Percentiles rank a stretch among this genome's conserved stretches.
Evolutionary conservation across 176 grass and related monocot genomes (phyloP).

Genomic region (Dendrocalamus sinicus): DNA sequence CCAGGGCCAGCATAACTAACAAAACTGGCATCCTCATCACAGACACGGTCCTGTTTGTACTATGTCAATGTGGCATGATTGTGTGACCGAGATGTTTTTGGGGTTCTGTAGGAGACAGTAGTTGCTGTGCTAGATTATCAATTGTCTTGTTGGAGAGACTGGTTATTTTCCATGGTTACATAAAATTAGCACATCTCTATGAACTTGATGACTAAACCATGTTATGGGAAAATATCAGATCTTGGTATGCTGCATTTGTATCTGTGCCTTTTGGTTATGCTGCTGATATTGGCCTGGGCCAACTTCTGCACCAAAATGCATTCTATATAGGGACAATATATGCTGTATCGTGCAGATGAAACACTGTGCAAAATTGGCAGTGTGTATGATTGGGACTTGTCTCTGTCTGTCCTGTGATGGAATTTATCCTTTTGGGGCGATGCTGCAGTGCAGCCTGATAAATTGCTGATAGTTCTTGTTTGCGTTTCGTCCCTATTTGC

Average conservation of each 20-base stretch:
- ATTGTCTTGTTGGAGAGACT: not conserved
- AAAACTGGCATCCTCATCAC: not conserved
- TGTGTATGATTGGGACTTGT: slow-evolving; percentile 16
- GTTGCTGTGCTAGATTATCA: not conserved
- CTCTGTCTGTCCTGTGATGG: not conserved
- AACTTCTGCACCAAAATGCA: not conserved
- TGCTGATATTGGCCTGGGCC: not conserved
- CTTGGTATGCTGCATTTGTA: not conserved
- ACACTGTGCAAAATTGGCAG: not conserved
- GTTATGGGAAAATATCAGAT: not conserved
- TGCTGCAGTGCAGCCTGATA: not conserved
- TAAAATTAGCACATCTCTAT: not conserved
- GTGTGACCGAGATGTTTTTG: not conserved
- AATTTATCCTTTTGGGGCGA: slow-evolving; percentile 3
- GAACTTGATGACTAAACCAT: not conserved
- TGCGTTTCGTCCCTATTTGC: not conserved
- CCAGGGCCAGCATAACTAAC: not conserved
- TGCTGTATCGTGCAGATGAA: not conserved
- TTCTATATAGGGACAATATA: not conserved
- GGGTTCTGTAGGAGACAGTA: not conserved
- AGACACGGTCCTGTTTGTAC: not conserved
- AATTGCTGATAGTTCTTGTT: not conserved
- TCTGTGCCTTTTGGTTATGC: not conserved
- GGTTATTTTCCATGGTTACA: not conserved
- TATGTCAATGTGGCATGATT: not conserved